Percentiles rank a stretch among this genome's conserved stretches.
Evolutionary conservation across 257 asterid genomes (phyloP).

Genomic region (Solanum bulbocastanum): DNA sequence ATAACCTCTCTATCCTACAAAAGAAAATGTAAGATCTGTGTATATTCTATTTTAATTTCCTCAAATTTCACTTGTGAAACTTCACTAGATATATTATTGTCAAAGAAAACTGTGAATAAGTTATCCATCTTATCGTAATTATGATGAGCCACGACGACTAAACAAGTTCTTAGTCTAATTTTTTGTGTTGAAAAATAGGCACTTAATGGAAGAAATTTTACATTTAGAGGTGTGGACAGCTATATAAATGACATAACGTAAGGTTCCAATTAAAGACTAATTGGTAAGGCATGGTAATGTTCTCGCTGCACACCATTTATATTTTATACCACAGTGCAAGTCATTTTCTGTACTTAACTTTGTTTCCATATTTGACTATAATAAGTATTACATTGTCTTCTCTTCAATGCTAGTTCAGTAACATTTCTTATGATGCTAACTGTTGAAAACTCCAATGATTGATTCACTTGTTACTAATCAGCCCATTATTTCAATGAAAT

Average conservation of each 20-base stretch:
- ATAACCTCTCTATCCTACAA: background rate
- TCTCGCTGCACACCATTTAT: background rate
- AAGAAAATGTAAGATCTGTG: background rate
- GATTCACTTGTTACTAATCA: background rate
- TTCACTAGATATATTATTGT: background rate
- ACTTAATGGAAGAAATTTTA: background rate
- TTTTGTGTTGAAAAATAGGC: background rate
- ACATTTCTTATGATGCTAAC: background rate
- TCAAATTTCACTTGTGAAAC: background rate
- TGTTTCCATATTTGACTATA: conserved; percentile 9
- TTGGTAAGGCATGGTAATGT: background rate
- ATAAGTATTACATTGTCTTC: background rate
- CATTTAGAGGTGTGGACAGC: background rate
- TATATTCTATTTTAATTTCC: background rate
- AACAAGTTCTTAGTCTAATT: background rate
- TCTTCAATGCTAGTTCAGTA: background rate
- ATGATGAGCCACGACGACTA: background rate
- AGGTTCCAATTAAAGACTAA: background rate
- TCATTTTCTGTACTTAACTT: background rate
- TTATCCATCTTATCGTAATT: background rate
- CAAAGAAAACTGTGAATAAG: background rate
- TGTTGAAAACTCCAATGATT: background rate
- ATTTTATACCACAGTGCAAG: background rate
- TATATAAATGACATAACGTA: background rate
- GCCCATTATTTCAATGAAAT: background rate